These are phyloP conservation scores for Trypanosoma grayi DNA, from an alignment of 208 protist genomes.

Conservation along the genomic window DNA sequence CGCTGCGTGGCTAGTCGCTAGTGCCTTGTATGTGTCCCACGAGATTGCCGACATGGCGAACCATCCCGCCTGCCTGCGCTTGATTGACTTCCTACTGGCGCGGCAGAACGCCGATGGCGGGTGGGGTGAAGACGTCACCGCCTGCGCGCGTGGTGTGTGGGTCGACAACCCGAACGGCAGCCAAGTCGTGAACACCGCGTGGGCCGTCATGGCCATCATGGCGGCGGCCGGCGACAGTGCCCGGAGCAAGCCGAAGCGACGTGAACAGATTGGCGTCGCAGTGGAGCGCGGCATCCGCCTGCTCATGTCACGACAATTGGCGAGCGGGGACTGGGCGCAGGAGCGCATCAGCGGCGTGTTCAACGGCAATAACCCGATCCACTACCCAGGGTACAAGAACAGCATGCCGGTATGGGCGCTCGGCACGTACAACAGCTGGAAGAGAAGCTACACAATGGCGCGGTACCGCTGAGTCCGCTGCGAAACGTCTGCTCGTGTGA, in stretches of 20 bases:
- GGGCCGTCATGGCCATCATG: slow-evolving; percentile 95
- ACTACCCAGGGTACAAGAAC: slow-evolving; percentile 96
- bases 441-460: slow-evolving; percentile 31
- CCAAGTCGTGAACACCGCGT: slow-evolving; percentile 96
- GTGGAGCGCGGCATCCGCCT: slow-evolving; percentile 85
- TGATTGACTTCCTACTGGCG: slow-evolving; percentile 89
- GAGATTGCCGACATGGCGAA: slow-evolving; percentile 73
- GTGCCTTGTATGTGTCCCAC: slow-evolving; percentile 82
- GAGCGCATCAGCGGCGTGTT: slow-evolving; percentile 97
- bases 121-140: slow-evolving; percentile 95
- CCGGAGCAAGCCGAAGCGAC: slow-evolving; percentile 26
- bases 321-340: slow-evolving; percentile 88
- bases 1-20: slow-evolving; percentile 95
- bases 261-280: slow-evolving; percentile 35
- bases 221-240: slow-evolving; percentile 50
- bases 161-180: slow-evolving; percentile 80
- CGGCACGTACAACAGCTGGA: slow-evolving; percentile 81
- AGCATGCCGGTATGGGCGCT: slow-evolving; percentile 97
- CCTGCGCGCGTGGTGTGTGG: slow-evolving; percentile 88
- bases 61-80: slow-evolving; percentile 70
- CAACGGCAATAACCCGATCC: slow-evolving; percentile 98
- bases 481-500: neutral
- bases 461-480: neutral
- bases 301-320: slow-evolving; percentile 85
- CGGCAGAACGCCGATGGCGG: slow-evolving; percentile 95